Base-by-base conservation (phyloP, 2,329 filamentous ascomycete genomes). In the Penicillium sp. region DNA sequence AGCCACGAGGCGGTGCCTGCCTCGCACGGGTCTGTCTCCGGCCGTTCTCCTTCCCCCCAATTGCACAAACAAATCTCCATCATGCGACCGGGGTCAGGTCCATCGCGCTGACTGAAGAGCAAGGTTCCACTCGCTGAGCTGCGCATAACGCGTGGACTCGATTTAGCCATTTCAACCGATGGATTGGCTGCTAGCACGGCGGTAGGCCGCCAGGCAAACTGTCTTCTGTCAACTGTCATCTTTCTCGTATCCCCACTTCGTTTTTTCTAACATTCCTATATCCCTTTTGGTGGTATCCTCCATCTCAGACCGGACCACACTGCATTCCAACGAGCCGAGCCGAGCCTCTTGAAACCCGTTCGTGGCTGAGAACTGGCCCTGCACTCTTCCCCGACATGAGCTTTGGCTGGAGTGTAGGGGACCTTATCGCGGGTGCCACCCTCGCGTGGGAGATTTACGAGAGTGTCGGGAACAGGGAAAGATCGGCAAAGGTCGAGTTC, bases 401-500 rank as follows among this genome's bases (percentile, higher is more conserved):
- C 55, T 61, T 61, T 26, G 60, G 58, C 44, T 59, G 45, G 55
- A 53, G 62, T 23, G 50, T 61, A 6, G 62, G 58, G 9, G 62
- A 64, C 41, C 49, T 64, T 15, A 49, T 61, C 13, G 55, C 56
- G 17, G 58, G 55, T 2, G 55, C 45, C n/a, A 48, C 7, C 38
- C n/a, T 54, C 30, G 58, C 45, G 19, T 66, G 64, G 64, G 23
- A 29, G 5, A 52, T 66, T 44, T 66, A 66, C 45, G 53, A 64
- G 17, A 62, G 56, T 51, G 35, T 64, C 19, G 59, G 48, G 1
- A 26, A 29, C 15, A 52, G 64, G 2, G 9, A 30, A 7, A 49
- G 44, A 54, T 61, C 54, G 8, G 62, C 64, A 1, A 62, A 46
- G 29, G 41, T 8, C 15, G 64, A 66, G 13, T 66, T 64, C 17